These are phyloP conservation scores for Dioscorea dumetorum DNA, from an alignment of 106 monocot species.

Conservation along the genomic window DNA sequence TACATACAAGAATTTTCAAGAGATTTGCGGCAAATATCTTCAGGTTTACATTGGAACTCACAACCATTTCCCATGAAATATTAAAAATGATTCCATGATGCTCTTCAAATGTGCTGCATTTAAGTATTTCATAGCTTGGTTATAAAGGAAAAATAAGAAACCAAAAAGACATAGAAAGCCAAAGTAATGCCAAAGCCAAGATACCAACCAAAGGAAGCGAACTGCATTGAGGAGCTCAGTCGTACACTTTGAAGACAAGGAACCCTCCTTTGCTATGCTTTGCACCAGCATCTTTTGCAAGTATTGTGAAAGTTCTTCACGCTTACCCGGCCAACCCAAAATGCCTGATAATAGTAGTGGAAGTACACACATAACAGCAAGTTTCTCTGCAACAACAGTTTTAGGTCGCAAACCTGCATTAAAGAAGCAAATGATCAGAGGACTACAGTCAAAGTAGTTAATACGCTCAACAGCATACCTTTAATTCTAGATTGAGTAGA, in stretches of 20 bases:
- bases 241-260: conserved; percentile 40
- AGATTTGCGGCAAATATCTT: conserved; percentile 86
- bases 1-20: conserved; percentile 81
- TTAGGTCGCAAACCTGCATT: conserved; percentile 80
- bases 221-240: conserved; percentile 73
- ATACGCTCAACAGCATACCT: conserved; percentile 25
- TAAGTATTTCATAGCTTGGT: conserved; percentile 3
- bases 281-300: conserved; percentile 77
- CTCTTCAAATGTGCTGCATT: conserved; percentile 70
- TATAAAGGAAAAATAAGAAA: neutral
- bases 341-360: conserved; percentile 83
- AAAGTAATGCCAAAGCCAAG: neutral
- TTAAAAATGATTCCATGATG: conserved; percentile 82
- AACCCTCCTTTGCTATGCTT: conserved; percentile 39
- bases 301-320: conserved; percentile 58
- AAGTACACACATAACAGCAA: conserved; percentile 81
- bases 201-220: conserved; percentile 84
- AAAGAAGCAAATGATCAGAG: neutral
- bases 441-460: neutral
- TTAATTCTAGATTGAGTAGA: conserved; percentile 58
- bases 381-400: conserved; percentile 59
- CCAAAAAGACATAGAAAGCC: neutral
- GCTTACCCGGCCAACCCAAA: conserved; percentile 52
- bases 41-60: conserved; percentile 63
- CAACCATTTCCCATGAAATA: conserved; percentile 98